These are phyloP conservation scores for Tilletia setariae DNA, from an alignment of 1,284 basidiomycete species.

Conservation along the genomic window DNA sequence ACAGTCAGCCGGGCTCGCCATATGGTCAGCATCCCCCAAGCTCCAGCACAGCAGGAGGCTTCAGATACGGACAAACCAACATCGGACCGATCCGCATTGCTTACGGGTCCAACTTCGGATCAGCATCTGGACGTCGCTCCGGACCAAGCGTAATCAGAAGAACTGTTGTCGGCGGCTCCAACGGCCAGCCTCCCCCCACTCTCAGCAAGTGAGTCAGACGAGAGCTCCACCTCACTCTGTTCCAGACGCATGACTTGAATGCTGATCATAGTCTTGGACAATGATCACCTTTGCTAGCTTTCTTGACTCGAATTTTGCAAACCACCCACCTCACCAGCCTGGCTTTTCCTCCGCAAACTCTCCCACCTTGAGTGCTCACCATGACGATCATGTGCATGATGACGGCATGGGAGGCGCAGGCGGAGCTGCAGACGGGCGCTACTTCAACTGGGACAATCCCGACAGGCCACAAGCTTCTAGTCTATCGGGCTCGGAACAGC, in stretches of 20 bases:
- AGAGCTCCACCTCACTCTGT: too few species aligned
- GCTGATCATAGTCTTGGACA: background rate
- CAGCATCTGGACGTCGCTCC: background rate
- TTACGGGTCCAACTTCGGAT: background rate
- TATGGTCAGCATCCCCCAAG: constrained; percentile 11
- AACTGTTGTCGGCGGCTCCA: background rate
- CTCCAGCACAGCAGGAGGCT: constrained; percentile 18
- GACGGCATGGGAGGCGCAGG: constrained; percentile 50
- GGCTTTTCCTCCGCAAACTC: background rate
- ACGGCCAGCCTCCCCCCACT: background rate
- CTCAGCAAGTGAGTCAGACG: background rate
- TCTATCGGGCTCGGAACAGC: background rate
- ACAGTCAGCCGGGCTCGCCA: background rate
- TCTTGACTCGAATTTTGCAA: background rate
- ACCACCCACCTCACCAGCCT: background rate
- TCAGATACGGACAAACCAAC: constrained; percentile 8
- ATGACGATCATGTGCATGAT: constrained; percentile 34
- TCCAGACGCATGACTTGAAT: background rate
- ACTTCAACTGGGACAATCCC: constrained; percentile 42
- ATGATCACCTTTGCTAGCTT: background rate
- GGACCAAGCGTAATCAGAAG: background rate
- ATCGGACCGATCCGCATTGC: background rate
- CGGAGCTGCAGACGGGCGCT: constrained; percentile 38
- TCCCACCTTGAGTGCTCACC: background rate
- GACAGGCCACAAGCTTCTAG: background rate